Base-by-base conservation (phyloP, 2,329 filamentous ascomycete genomes). In the Trichoderma simmonsii region DNA sequence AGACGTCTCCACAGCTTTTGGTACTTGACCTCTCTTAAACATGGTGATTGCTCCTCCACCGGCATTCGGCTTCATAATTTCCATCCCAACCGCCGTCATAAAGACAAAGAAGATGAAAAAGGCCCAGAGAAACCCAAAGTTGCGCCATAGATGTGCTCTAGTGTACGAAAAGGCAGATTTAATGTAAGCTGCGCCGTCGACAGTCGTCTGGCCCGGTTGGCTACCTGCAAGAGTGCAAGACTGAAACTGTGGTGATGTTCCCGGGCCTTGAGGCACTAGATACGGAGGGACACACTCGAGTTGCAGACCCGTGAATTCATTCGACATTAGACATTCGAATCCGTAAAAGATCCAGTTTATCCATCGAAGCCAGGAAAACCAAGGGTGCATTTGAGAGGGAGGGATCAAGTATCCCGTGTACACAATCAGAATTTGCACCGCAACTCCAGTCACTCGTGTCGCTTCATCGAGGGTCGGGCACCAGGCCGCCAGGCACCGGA, bases 51-150 rank as follows among this genome's bases (percentile, higher is more conserved):
- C 84, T 2, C 87, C 88, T 7, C 88, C 87, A 6, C 87, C 87
- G 14, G 86, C 86, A 71, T 89, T 89, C 2, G 87, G 87, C 75
- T 91, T 90, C 81, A 86, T 84, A 43, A 88, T 75, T 76, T 97
- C 93, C 18, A 91, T 90, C 1, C 90, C 92, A 26, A 92, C 75
- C 6, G 92, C 86, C 0, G 93, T 95, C 34, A 95, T 81, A 12
- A 90, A 75, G 14, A 97, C 87, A 77, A 95, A 97, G 6, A 94
- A 86, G 1, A 93, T 84, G 1, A 89, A 88, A 75, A 93, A 96
- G 0, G 91, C 93, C 75, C 95, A 89, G 1, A 96, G 81, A 4
- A 95, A 90, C 36, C 91, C 93, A 77, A 93, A 94, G 78, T 95
- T 94, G 4, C 93, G 89, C 91, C 91, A 93, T 8, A 91, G 81